Evolutionary conservation across 345 rosid genomes (phyloP).

Genomic region (Physaria fendleri): DNA sequence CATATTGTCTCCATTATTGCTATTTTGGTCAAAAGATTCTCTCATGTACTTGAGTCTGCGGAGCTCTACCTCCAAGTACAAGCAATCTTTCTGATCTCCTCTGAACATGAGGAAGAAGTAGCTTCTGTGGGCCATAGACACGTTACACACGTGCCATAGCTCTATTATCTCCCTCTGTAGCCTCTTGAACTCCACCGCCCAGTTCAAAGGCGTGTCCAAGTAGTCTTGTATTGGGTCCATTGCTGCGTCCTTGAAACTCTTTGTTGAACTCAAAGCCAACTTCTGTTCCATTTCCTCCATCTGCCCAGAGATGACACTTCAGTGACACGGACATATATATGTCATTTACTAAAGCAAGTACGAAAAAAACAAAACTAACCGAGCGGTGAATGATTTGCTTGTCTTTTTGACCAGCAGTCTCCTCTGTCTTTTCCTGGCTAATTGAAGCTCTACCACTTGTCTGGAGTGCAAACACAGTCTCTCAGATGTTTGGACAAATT

Average conservation of each 20-base stretch:
- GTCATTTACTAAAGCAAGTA: background rate
- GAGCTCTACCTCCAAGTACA: constrained; percentile 80
- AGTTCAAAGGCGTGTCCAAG: constrained; percentile 29
- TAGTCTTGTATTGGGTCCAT: constrained; percentile 62
- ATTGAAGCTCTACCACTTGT: constrained; percentile 25
- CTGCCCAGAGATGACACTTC: constrained; percentile 24
- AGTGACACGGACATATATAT: background rate
- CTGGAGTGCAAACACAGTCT: constrained; percentile 32
- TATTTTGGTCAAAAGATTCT: constrained; percentile 40
- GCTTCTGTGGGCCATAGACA: constrained; percentile 71
- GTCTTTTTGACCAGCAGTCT: constrained; percentile 23
- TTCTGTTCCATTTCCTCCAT: constrained; percentile 37
- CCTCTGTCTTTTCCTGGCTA: constrained; percentile 15
- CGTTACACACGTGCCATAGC: constrained; percentile 72
- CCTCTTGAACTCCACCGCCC: constrained; percentile 62
- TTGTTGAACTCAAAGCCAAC: constrained; percentile 15
- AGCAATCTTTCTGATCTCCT: constrained; percentile 64
- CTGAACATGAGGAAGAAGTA: constrained; percentile 73
- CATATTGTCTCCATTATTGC: constrained; percentile 34
- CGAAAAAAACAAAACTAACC: constrained; percentile 31
- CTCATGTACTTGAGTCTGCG: constrained; percentile 55
- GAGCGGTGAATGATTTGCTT: constrained; percentile 28
- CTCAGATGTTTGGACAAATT: constrained; percentile 35
- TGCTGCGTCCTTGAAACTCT: constrained; percentile 55
- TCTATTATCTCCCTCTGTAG: constrained; percentile 61